Evolutionary conservation across 768 basidiomycete genomes (phyloP).

Genomic region (Trametes elegans): DNA sequence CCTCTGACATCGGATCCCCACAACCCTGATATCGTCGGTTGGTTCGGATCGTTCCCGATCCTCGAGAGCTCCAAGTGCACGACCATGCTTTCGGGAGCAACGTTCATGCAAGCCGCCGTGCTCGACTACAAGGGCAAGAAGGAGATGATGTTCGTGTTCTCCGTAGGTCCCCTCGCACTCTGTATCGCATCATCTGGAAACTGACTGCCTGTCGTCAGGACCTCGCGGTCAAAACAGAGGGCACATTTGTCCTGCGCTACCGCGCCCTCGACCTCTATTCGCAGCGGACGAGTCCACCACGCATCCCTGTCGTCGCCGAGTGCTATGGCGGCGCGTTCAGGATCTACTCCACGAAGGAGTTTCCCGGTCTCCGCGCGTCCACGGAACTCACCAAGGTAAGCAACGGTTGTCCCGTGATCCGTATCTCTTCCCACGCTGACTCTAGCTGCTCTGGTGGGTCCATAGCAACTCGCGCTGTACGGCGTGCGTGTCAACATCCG

Average conservation of each 20-base stretch:
- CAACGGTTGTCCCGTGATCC: not conserved
- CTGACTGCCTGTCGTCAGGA: slow-evolving; percentile 42
- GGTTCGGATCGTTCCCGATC: slow-evolving; percentile 40
- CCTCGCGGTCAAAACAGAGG: slow-evolving; percentile 68
- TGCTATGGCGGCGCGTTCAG: slow-evolving; percentile 62
- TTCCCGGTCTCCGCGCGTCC: slow-evolving; percentile 64
- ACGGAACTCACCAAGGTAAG: slow-evolving; percentile 66
- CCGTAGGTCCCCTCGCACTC: slow-evolving; percentile 40
- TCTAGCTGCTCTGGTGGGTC: not conserved
- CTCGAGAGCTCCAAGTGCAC: slow-evolving; percentile 54
- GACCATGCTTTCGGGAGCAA: slow-evolving; percentile 53
- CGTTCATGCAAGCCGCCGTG: slow-evolving; percentile 37
- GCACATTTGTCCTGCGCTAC: slow-evolving; percentile 65
- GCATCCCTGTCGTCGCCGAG: slow-evolving; percentile 56
- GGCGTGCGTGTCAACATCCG: slow-evolving; percentile 60
- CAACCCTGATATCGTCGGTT: slow-evolving; percentile 40
- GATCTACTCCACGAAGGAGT: slow-evolving; percentile 70
- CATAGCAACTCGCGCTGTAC: slow-evolving; percentile 51
- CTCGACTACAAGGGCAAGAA: slow-evolving; percentile 49
- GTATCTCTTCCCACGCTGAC: not conserved
- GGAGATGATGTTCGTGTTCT: slow-evolving; percentile 60
- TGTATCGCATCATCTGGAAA: not conserved
- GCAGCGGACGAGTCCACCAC: slow-evolving; percentile 31
- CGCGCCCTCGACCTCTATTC: slow-evolving; percentile 63
- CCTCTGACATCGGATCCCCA: not conserved